Conservation (phyloP, 805 yeast genomes). For the Ogataea pini region DNA sequence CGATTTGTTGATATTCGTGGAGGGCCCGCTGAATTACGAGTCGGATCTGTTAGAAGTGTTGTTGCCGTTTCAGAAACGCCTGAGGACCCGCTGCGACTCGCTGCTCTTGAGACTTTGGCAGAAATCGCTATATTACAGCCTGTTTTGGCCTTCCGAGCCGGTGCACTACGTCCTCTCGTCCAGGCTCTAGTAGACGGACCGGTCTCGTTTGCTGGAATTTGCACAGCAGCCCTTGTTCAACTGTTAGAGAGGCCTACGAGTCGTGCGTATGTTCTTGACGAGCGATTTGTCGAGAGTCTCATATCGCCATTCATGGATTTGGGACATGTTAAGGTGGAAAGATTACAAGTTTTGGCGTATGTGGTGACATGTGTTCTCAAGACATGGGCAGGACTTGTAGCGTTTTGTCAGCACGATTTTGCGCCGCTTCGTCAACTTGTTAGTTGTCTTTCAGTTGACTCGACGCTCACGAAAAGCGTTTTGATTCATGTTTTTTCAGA, state of each 20-base stretch:
- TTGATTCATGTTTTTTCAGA: constrained; percentile 73
- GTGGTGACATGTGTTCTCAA: constrained; percentile 63
- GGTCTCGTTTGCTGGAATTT: constrained; percentile 43
- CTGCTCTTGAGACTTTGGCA: constrained; percentile 54
- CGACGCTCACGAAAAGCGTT: constrained; percentile 55
- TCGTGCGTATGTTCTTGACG: constrained; percentile 55
- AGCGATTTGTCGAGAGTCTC: constrained; percentile 61
- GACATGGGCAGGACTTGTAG: constrained; percentile 74
- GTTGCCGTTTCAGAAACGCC: constrained; percentile 60
- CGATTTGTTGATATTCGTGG: constrained; percentile 53
- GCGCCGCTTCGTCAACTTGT: constrained; percentile 58
- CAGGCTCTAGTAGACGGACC: constrained; percentile 58
- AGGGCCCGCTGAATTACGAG: constrained; percentile 55
- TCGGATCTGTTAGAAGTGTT: constrained; percentile 67
- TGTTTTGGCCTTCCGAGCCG: constrained; percentile 41
- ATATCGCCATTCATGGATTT: constrained; percentile 72
- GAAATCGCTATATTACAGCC: constrained; percentile 52
- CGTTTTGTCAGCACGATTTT: constrained; percentile 58
- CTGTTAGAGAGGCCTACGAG: constrained; percentile 60
- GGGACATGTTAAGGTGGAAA: constrained; percentile 48
- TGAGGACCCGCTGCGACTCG: constrained; percentile 50
- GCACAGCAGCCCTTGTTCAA: constrained; percentile 49
- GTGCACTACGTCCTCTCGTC: constrained; percentile 45
- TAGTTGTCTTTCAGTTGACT: constrained; percentile 60
- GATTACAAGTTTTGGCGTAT: constrained; percentile 59